Conservation (phyloP, 1,139 yeast species). For the Saccharomyces hybrid region DNA sequence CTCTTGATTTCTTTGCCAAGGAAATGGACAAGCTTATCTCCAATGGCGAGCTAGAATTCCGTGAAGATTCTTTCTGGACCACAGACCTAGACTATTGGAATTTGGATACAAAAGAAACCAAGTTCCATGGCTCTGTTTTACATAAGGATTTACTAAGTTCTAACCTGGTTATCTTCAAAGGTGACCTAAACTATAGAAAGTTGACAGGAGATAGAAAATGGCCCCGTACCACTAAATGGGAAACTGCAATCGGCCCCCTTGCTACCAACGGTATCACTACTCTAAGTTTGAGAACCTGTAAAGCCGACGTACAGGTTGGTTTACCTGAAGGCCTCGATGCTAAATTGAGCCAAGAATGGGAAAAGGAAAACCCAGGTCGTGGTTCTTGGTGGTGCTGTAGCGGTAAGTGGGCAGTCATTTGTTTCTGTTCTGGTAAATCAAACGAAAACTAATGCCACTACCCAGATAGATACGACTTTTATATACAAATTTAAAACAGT, state of each 20-base stretch:
- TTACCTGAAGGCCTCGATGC: slow-evolving; percentile 66
- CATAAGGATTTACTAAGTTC: slow-evolving; percentile 49
- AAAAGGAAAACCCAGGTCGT: slow-evolving; percentile 45
- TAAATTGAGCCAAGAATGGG: slow-evolving; percentile 53
- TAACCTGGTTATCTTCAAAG: slow-evolving; percentile 75
- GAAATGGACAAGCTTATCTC: slow-evolving; percentile 43
- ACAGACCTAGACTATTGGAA: slow-evolving; percentile 64
- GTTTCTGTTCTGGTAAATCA: slow-evolving; percentile 31
- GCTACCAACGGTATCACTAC: slow-evolving; percentile 54
- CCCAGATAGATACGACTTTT: not conserved
- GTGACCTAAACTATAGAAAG: slow-evolving; percentile 93
- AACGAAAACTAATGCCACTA: not conserved
- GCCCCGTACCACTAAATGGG: slow-evolving; percentile 74
- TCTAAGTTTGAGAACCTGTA: slow-evolving; percentile 80
- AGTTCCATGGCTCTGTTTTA: slow-evolving; percentile 49
- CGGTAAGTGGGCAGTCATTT: slow-evolving; percentile 90
- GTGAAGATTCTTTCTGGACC: slow-evolving; percentile 82
- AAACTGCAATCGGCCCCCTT: slow-evolving; percentile 59
- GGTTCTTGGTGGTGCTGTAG: slow-evolving; percentile 79
- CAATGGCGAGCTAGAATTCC: slow-evolving; percentile 46
- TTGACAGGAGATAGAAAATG: slow-evolving; percentile 84
- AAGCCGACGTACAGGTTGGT: slow-evolving; percentile 92
- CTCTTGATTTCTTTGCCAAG: slow-evolving; percentile 39
- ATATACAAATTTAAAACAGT: not conserved
- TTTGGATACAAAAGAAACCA: slow-evolving; percentile 44